Base-by-base conservation (phyloP, 2,329 filamentous ascomycete species). In the Lecanicillium sp. region DNA sequence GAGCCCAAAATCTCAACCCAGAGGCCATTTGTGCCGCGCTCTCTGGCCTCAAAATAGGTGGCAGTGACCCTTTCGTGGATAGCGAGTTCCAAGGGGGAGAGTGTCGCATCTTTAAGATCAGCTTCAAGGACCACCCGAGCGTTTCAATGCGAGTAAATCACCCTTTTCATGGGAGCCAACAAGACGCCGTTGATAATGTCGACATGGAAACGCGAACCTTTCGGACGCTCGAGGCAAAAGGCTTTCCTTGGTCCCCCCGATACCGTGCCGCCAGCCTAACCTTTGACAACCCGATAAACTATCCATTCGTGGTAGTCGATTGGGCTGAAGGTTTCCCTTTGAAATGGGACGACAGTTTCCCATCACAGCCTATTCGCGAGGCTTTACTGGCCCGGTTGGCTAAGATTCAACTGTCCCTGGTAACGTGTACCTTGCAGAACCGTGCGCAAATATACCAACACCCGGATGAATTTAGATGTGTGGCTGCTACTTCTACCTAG, bases 21-120 rank as follows among this genome's bases (percentile, higher is more conserved):
- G 31, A 29, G 22, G 37, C 37, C 19, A 39, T 39, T 33, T 39
- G 20, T 12, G 37, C 37, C 16, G 37, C 37, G 13, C 5, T 39
- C 16, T 28, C 20, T 15, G n/a, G 15, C 12, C 22, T 39, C 8
- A 11, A 34, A 34, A 3, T 39, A 29, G 37, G 37, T 18, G 20
- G 37, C n/a, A 39, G 31, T 17, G 37, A 34, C 9, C 37, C 37
- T 19, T 39, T 29, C 20, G 29, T 39, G 16, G 22, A 34, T 13
- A 30, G 22, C 20, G 37, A 34, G n/a, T 34, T 33, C 7, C 14
- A 34, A 29, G 37, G 37, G 9, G 30, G 31, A 11, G 20, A 39
- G 17, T 34, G 37, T 25, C 37, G 31, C 37, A 34, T 34, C 13
- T 39, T 32, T 4, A 39, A 34, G 20, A 16, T 34, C 16, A 34